phyloP scores from a whole-genome alignment of 805 yeast species.

The Martiniozyma abietophila region DNA sequence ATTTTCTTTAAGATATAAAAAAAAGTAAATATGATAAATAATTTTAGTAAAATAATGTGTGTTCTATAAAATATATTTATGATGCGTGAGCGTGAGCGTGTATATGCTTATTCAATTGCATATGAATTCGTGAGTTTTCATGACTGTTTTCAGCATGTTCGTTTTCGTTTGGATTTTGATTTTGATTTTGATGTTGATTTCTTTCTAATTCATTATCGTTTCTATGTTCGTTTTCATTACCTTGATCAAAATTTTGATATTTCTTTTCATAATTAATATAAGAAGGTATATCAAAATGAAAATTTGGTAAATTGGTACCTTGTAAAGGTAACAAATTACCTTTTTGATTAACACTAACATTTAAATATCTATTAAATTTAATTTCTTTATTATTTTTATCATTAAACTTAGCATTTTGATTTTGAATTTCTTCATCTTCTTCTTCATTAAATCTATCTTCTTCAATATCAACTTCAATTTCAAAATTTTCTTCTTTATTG shows the following conservation, averaged over 20 bases:
- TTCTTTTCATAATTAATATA: slow-evolving; percentile 18
- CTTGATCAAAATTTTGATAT: not conserved
- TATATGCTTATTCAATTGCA: too few relatives aligned
- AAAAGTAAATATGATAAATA: too few relatives aligned
- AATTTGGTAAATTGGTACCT: slow-evolving; percentile 61
- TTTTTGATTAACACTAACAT: slow-evolving; percentile 15
- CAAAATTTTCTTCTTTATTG: slow-evolving; percentile 10
- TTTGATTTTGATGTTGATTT: too few relatives aligned
- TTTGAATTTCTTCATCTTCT: slow-evolving; percentile 2
- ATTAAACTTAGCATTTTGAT: slow-evolving; percentile 1
- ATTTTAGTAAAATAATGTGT: too few relatives aligned
- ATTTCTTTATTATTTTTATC: not conserved
- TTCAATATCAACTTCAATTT: slow-evolving; percentile 10
- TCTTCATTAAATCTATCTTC: slow-evolving; percentile 4
- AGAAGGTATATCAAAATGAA: slow-evolving; percentile 71
- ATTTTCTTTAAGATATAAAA: too few relatives aligned
- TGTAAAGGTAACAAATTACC: slow-evolving; percentile 35
- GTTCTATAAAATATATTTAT: too few relatives aligned
- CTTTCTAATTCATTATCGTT: too few relatives aligned
- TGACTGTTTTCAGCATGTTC: too few relatives aligned
- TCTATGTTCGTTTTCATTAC: too few relatives aligned
- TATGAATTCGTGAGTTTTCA: too few relatives aligned
- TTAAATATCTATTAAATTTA: slow-evolving; percentile 11
- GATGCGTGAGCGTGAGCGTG: too few relatives aligned
- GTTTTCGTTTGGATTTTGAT: too few relatives aligned